Evolutionary conservation across 1,284 basidiomycete genomes (phyloP), one percentile per base, ranked within the genome.

Genomic region (Ceratorhiza oryzae-sativae): DNA sequence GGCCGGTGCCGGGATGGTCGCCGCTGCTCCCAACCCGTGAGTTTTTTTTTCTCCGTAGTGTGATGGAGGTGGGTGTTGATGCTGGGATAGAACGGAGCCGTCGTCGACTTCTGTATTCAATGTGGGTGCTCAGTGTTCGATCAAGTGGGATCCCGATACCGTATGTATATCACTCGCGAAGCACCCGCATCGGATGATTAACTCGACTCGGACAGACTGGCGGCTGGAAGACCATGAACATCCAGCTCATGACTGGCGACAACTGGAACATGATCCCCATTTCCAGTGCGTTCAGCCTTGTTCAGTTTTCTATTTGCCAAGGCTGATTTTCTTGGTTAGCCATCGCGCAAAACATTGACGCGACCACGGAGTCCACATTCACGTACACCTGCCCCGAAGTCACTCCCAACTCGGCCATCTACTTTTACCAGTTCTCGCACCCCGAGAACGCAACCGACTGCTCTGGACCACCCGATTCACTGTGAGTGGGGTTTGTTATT

Each of bases 241-340:
- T 74, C 39, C 63, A 74, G 65, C 71, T 74, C 46, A 75, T 75
- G 74, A 72, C 74, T 62, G 74, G 74, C n/a, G 73, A 73, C 56
- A 75, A 75, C 67, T 58, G 49, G 53, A 71, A 73, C 56, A 75
- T 75, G 74, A 53, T 72, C 23, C 73, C 32, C 71, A 61, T 75
- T 23, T 70, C 72, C 60, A 75, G 74, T 75, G 49, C 36, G 73
- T 72, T 39, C 36, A 39, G 13, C 36, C 6, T 39, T 13, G 36
- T 39, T 13, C 13, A 6, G 36, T 23, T 41, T 60, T 49, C 20
- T 20, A 15, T 27, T 15, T 32, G 73, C 15, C 30, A 61, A 53
- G 25, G 41, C 27, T 55, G 13, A 51, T 27, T 34, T 23, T 41
- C 34, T 42, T 46, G 3, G 23, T 25, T 59, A 75, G 74, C 74